Conservation (phyloP, 129 eudicot species). For the Centella asiatica region DNA sequence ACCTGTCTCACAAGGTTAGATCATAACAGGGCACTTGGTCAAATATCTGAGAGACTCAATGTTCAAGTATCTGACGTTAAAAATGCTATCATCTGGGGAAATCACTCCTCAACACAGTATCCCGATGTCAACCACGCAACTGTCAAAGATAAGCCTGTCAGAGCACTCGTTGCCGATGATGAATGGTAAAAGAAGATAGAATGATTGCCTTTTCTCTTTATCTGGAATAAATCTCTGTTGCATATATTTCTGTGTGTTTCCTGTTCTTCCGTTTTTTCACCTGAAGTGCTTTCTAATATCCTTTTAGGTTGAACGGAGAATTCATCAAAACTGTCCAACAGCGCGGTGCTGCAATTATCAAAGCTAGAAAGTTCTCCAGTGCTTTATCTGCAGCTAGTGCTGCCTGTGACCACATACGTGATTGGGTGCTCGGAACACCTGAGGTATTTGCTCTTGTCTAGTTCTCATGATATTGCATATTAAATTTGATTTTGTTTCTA, state of each 20-base stretch:
- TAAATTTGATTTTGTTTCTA: background rate
- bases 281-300: background rate
- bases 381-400: slow-evolving; percentile 90
- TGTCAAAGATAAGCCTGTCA: slow-evolving; percentile 67
- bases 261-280: background rate
- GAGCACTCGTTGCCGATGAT: slow-evolving; percentile 60
- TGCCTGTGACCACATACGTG: slow-evolving; percentile 93
- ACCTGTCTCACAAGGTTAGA: slow-evolving; percentile 81
- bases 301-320: slow-evolving; percentile 58
- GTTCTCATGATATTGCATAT: background rate
- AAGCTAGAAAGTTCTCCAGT: slow-evolving; percentile 73
- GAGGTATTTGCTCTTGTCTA: slow-evolving; percentile 35
- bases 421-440: slow-evolving; percentile 97
- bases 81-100: slow-evolving; percentile 94
- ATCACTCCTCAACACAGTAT: slow-evolving; percentile 67
- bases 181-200: slow-evolving; percentile 55
- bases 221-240: background rate
- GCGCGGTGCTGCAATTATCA: slow-evolving; percentile 78
- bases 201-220: background rate
- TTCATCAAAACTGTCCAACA: slow-evolving; percentile 74
- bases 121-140: slow-evolving; percentile 87
- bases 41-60: slow-evolving; percentile 59
- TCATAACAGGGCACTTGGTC: slow-evolving; percentile 85
- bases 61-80: slow-evolving; percentile 72
- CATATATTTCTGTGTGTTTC: background rate